Evolutionary conservation across 2,329 filamentous ascomycete genomes (phyloP), one percentile per base, ranked within the genome.

Genomic region (Pseudogymnoascus sp.): DNA sequence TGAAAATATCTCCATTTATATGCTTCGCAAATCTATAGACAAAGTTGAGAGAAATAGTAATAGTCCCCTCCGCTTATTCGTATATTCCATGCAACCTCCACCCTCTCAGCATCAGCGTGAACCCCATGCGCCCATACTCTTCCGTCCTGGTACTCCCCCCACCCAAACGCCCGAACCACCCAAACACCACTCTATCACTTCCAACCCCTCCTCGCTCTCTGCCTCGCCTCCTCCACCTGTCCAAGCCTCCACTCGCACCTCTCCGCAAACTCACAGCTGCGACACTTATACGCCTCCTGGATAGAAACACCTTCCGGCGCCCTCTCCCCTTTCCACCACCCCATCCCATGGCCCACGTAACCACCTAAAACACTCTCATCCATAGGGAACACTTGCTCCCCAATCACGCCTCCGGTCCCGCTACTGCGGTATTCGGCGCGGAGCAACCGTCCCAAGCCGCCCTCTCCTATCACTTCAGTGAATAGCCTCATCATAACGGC

Each of bases 251-350:
- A 97, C 11, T 82, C 80, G 71, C 93, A 97, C 1, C 77, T 79
- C 2, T 90, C 86, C 0, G 81, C 83, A 72, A 97, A 97, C 66
- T 96, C 91, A 70, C 93, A 97, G 22, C 80, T 84, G 18, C 84
- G 77, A 71, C 93, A 97, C 72, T 97, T 97, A 75, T 88, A 96
- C 0, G 90, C 89, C 67, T 97, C 92, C 68, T 92, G 87, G 6
- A 95, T 81, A 6, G 83, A 80, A 2, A 97, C 92, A 0, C 93
- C 93, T 6, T 80, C 79, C 0, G 91, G 84, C 58, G 81, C 75
- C 14, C 92, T 78, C 67, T 88, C 78, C 1, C 92, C 93, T 33
- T 82, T 84, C 93, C 93, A 97, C 91, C 91, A 97, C n/a, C 79
- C 72, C 82, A 97, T 84, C 65, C 89, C 86, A 2, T 83, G 79